Base-by-base conservation (phyloP, 1,284 basidiomycete genomes). In the Fomitopsis betulina region DNA sequence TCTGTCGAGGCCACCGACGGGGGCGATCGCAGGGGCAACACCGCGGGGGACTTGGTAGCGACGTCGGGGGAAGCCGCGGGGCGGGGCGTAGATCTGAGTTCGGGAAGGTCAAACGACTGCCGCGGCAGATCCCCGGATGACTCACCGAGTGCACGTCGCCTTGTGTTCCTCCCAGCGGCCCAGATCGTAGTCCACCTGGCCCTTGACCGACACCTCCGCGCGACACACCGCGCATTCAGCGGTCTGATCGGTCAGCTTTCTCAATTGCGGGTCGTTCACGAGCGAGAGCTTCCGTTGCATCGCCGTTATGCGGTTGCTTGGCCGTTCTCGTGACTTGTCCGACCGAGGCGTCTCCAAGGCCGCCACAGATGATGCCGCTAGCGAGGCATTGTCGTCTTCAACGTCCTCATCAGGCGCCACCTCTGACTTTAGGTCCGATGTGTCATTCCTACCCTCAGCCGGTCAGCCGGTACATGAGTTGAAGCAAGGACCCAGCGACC, bases 161-260 rank as follows among this genome's bases (percentile, higher is more conserved):
- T 87, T 88, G 65, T 88, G 86, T 47, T 76, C 75, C 38, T 80
- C 75, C 87, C 87, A 89, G 55, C 70, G 76, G 10, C 76, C 73
- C 55, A 86, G 67, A 61, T 83, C 79, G 61, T 83, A 87, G 32
- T 86, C 82, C 17, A 72, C 72, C 37, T 78, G 76, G 6, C 79
- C 76, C 40, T 73, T 75, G 53, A 84, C 68, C 8, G 62, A 59
- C 54, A 88, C 72, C 51, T 65, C 70, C 19, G 57, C 62, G 25
- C 74, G 71, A 67, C 87, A 89, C 5, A 72, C 63, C n/a, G 68
- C 69, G 68, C 86, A 88, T 27, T 77, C 73, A 21, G 86, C 79
- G 57, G 68, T 70, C 35, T 68, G 68, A 0, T 75, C 58, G 3
- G 77, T 74, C 65, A 79, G 83, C 0, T 68, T 63, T 67, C 77